These are phyloP conservation scores for Chrysosphaeria jannelii DNA, from an alignment of 2,329 filamentous ascomycete species.

Conservation along the genomic window DNA sequence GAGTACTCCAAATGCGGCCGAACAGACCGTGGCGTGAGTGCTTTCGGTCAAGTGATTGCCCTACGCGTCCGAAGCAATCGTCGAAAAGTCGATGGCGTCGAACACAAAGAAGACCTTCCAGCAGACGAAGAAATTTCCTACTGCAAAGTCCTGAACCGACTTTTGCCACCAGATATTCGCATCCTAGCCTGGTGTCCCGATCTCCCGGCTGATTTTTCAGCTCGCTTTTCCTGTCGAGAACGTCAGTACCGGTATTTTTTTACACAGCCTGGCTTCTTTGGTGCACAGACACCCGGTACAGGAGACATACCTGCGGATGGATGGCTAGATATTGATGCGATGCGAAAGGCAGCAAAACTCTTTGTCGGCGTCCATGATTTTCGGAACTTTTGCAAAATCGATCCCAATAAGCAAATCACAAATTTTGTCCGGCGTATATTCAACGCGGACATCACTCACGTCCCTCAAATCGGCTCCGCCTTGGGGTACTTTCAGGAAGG, in stretches of 20 bases:
- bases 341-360: conserved; percentile 51
- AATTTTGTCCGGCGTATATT: conserved; percentile 60
- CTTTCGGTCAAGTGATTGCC: conserved; percentile 84
- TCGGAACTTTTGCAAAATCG: conserved; percentile 87
- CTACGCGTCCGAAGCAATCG: conserved; percentile 54
- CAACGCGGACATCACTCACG: conserved; percentile 47
- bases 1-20: conserved; percentile 89
- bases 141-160: conserved; percentile 51
- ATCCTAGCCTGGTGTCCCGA: conserved; percentile 78
- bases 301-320: conserved; percentile 35
- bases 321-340: conserved; percentile 65
- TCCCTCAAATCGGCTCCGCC: conserved; percentile 21
- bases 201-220: conserved; percentile 54
- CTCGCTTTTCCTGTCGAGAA: conserved; percentile 76
- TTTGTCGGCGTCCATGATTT: conserved; percentile 79
- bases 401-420: conserved; percentile 63
- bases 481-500: conserved; percentile 19
- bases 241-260: conserved; percentile 93
- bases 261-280: conserved; percentile 64
- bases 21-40: conserved; percentile 79
- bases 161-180: conserved; percentile 71
- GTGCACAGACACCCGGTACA: conserved; percentile 11
- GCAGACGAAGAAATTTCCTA: conserved; percentile 39
- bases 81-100: conserved; percentile 6
- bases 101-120: conserved; percentile 11